These are phyloP conservation scores for Cucumis hystrix DNA, from an alignment of 306 rosid genomes.

Conservation along the genomic window DNA sequence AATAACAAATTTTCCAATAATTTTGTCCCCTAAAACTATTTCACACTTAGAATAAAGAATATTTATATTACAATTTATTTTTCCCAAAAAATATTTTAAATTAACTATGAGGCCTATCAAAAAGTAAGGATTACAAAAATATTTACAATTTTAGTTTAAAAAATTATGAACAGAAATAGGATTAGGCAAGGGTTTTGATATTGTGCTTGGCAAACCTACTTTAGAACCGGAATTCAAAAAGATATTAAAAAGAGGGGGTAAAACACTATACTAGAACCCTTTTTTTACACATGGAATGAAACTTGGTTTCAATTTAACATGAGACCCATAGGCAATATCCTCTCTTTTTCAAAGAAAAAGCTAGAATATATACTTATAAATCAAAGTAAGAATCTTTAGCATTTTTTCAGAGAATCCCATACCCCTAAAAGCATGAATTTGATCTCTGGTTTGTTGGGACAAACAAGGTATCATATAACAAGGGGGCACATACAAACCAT, in stretches of 20 bases:
- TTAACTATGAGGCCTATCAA: background rate
- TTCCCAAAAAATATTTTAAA: background rate
- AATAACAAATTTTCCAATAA: background rate
- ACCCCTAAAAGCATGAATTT: background rate
- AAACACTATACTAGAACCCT: background rate
- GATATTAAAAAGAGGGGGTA: too few species aligned
- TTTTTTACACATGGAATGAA: background rate
- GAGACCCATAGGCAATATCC: background rate
- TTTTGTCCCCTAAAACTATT: background rate
- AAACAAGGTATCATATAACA: background rate
- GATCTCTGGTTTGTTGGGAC: background rate
- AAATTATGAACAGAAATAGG: background rate
- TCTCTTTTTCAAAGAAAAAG: background rate
- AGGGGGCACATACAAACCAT: background rate
- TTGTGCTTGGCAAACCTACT: background rate
- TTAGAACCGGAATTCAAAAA: background rate
- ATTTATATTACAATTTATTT: background rate
- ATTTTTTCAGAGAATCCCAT: background rate
- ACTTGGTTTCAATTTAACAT: background rate
- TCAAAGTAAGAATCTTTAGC: background rate
- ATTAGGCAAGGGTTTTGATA: background rate
- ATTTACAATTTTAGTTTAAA: background rate
- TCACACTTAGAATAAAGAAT: background rate
- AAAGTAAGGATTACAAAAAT: background rate
- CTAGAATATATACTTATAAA: background rate